Percentiles rank a stretch among this genome's conserved stretches.
Evolutionary conservation across 805 yeast genomes (phyloP).

Genomic region (Ogataea dorogensis): DNA sequence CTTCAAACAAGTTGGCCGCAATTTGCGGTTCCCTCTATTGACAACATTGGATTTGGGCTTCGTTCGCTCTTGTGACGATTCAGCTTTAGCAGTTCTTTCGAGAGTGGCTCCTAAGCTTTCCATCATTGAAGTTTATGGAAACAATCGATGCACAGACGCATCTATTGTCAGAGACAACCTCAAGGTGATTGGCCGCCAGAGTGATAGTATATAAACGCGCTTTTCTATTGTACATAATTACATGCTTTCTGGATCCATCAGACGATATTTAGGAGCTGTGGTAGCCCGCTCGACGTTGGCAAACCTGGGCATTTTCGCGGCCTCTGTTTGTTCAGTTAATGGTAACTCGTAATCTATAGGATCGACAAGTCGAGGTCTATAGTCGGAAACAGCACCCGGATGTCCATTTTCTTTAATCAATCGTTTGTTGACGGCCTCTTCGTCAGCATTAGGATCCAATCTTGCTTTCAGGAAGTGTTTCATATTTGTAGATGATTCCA

Average conservation of each 20-base stretch:
- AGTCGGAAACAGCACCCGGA: slow-evolving; percentile 36
- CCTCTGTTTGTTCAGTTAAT: slow-evolving; percentile 15
- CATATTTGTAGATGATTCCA: slow-evolving; percentile 32
- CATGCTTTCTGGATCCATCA: slow-evolving; percentile 4
- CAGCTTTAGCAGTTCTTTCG: slow-evolving; percentile 55
- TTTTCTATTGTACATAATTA: slow-evolving; percentile 5
- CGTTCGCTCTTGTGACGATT: slow-evolving; percentile 72
- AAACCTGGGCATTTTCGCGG: slow-evolving; percentile 51
- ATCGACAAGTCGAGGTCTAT: slow-evolving; percentile 44
- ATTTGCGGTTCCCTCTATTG: slow-evolving; percentile 51
- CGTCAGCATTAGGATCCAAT: slow-evolving; percentile 29
- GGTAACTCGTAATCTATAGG: slow-evolving; percentile 31
- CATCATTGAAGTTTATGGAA: slow-evolving; percentile 78
- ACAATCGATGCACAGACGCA: slow-evolving; percentile 60
- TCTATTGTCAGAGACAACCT: slow-evolving; percentile 54
- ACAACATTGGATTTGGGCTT: slow-evolving; percentile 77
- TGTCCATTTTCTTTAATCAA: slow-evolving; percentile 36
- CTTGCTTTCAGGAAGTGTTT: slow-evolving; percentile 34
- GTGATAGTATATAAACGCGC: slow-evolving; percentile 48
- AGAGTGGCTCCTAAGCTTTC: slow-evolving; percentile 59
- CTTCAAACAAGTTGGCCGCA: slow-evolving; percentile 46
- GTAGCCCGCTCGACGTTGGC: slow-evolving; percentile 65
- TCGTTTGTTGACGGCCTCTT: slow-evolving; percentile 29
- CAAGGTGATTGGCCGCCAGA: slow-evolving; percentile 71
- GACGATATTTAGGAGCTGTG: slow-evolving; percentile 42